Base-by-base conservation (phyloP, 306 rosid genomes). In the Sphenostylis stenocarpa region DNA sequence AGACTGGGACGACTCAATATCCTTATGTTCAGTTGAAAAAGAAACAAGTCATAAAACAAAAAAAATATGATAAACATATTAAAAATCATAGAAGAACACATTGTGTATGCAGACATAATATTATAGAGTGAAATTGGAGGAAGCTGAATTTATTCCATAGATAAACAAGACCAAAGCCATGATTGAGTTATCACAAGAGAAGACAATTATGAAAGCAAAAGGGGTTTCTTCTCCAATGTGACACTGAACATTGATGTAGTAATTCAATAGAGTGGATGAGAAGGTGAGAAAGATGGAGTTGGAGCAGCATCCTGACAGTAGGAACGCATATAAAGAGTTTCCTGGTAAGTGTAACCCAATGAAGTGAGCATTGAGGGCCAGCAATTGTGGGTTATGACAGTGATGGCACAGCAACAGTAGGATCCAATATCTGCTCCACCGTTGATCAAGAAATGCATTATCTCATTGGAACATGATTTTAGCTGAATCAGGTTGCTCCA, bases 361-460 rank as follows among this genome's bases (percentile, higher is more conserved):
- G 76, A 81, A 41, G 77, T 67, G 34, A 87, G 76, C 76, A 87
- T 72, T 13, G 77, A 64, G 7, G 85, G 88, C 90, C 88, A 87
- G 79, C 90, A 87, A 36, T 62, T 71, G 33, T 72, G 83, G 4
- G 90, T 84, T 47, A 87, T 84, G 2, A 56, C 60, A 4, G 51
- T 72, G 9, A 87, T 79, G 13, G 85, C 83, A 45, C 72, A 15
- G 78, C 90, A 86, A 31, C 90, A 87, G 4, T 72, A 75, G 1
- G 64, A 52, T 0, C 85, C 77, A 16, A 87, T 84, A 34, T 67
- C 62, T 3, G 79, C 28, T 61, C 68, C 44, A 1, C 81, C 86
- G 3, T 72, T 79, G 9, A 68, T 49, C 48, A 87, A 76, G 80
- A 79, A 82, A 4, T 31, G 13, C 38, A 79, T 51, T 8, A 87